Evolutionary conservation across 331 rosid species (phyloP).

Genomic region (Rhamnella rubrinervis): DNA sequence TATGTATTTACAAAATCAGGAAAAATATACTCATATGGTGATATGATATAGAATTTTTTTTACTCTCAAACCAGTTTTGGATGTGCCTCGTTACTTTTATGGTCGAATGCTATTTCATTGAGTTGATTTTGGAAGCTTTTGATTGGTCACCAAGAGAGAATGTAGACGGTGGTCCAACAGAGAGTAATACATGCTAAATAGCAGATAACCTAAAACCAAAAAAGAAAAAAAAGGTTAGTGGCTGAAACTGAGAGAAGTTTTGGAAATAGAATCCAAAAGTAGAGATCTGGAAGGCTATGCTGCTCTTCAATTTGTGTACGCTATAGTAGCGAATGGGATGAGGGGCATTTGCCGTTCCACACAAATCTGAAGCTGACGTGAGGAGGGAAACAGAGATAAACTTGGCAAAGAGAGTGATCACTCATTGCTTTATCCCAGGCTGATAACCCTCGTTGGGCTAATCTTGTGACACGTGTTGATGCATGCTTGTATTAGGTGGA

Average conservation of each 20-base stretch:
- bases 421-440: constrained; percentile 64
- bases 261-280: constrained; percentile 20
- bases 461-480: constrained; percentile 55
- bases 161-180: background rate
- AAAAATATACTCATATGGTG: background rate
- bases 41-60: background rate
- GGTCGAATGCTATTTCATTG: background rate
- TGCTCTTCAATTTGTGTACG: constrained; percentile 5
- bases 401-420: constrained; percentile 51
- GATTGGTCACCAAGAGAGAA: background rate
- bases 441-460: constrained; percentile 67
- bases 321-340: constrained; percentile 18
- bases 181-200: background rate
- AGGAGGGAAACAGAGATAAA: constrained; percentile 15
- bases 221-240: constrained; percentile 19
- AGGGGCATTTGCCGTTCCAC: constrained; percentile 38
- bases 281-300: background rate
- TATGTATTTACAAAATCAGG: no score
- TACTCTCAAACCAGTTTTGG: background rate
- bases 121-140: background rate
- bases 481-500: constrained; percentile 16
- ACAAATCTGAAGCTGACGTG: constrained; percentile 21
- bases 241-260: constrained; percentile 16
- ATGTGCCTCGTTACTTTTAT: background rate
- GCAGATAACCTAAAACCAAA: background rate